A percentile compares a stretch with the other conserved stretches of the same genome.
These are phyloP conservation scores for Gaertneriomyces semiglobifer DNA, from an alignment of 192 early-diverging fungal genomes.

Conservation along the genomic window DNA sequence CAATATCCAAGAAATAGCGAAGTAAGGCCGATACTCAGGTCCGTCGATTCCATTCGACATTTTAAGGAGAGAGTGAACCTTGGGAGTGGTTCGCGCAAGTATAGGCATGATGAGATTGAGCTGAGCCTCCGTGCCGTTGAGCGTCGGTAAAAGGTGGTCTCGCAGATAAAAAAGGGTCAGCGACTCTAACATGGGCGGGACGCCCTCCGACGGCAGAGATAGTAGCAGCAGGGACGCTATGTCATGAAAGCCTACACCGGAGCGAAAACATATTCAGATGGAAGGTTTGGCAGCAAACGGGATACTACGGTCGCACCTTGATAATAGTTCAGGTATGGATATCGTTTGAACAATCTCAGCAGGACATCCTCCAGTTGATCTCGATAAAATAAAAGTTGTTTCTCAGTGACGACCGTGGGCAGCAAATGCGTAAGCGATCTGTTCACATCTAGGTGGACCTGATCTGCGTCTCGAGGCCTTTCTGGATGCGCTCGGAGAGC, in stretches of 20 bases:
- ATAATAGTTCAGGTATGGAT: conserved; percentile 59
- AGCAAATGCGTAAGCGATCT: conserved; percentile 31
- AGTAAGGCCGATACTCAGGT: conserved; percentile 53
- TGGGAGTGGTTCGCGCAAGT: conserved; percentile 10
- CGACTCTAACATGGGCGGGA: conserved; percentile 42
- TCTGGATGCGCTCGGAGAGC: not conserved
- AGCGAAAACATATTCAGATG: not conserved
- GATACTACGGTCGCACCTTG: conserved; percentile 31
- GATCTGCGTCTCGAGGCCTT: conserved; percentile 13
- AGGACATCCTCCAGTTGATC: conserved; percentile 13
- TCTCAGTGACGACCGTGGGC: not conserved
- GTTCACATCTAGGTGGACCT: conserved; percentile 34
- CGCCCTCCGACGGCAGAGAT: conserved; percentile 12
- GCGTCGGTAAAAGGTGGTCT: conserved; percentile 33
- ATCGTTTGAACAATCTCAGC: conserved; percentile 3
- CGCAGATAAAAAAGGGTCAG: conserved; percentile 47
- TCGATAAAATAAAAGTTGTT: conserved; percentile 4
- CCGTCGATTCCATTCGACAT: conserved; percentile 21
- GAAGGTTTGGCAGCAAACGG: not conserved
- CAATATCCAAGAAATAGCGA: conserved; percentile 67
- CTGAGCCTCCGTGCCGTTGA: conserved; percentile 48
- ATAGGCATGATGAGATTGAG: conserved; percentile 35
- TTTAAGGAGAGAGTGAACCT: conserved; percentile 10
- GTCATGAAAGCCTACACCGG: conserved; percentile 43
- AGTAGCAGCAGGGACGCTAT: conserved; percentile 27